Evolutionary conservation across 768 basidiomycete species (phyloP), one percentile per base, ranked within the genome.

Genomic region (Podaxis rugospora): DNA sequence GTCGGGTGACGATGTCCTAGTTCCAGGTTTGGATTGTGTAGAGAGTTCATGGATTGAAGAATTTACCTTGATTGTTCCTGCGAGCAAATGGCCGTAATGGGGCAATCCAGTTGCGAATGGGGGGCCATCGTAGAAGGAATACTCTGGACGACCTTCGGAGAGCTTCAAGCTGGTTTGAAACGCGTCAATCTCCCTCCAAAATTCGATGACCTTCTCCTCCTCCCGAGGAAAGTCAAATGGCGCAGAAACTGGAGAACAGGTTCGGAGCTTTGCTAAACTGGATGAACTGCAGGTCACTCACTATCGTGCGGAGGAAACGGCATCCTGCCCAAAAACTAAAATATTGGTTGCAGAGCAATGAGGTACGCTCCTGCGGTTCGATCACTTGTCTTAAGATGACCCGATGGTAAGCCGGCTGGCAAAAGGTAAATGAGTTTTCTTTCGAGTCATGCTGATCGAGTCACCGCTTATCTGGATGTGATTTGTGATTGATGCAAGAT

Each of bases 61-160:
- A 64, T 82, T 64, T 66, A 91, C 93, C 83, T 95, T 95, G 81
- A 95, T 90, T 6, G 93, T 95, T 28, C 94, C 94, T 36, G 93
- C 91, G 42, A 97, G 83, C 51, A 97, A 76, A 77, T 96, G 94
- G 6, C 96, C 96, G 67, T 98, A 98, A 71, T 98, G 96, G 5
- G 96, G 96, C 66, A 95, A 78, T 47, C 97, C 97, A 1, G 96
- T 98, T 0, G 96, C 96, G 68, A 98, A 98, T 0, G 96, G 96
- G 2, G 95, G 95, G 3, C 95, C 95, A 72, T 98, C 97, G 76
- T 94, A 98, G 79, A 99, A 99, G 23, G 94, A 86, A 72, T 81
- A 99, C 69, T 92, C 87, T 16, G 95, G 94, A 40, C 88, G 82
- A 2, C 95, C 95, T 70, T 96, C 89, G 0, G 93, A 93, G 50